Conservation (phyloP, 2,329 filamentous ascomycete genomes). For the Aureobasidium sp. region DNA sequence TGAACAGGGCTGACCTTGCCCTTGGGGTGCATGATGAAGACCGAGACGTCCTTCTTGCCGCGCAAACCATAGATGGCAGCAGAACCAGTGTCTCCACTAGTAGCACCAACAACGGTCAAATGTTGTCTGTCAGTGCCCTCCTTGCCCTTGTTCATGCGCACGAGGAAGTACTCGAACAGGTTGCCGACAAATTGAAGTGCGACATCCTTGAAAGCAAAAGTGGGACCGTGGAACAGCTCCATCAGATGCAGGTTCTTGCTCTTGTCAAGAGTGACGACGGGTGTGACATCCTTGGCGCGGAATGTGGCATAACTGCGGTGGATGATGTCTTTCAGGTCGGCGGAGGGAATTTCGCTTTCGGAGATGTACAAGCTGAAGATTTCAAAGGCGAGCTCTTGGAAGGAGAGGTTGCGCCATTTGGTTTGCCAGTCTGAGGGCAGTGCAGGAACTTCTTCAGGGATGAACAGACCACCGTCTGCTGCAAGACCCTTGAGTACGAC, state of each 20-base stretch:
- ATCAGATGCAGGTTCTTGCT: slow-evolving; percentile 71
- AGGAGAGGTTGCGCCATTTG: slow-evolving; percentile 70
- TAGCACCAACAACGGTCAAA: slow-evolving; percentile 79
- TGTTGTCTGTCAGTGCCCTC: slow-evolving; percentile 64
- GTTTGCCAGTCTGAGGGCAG: slow-evolving; percentile 58
- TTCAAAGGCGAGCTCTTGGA: slow-evolving; percentile 73
- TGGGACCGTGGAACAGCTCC: slow-evolving; percentile 94
- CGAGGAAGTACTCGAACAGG: slow-evolving; percentile 82
- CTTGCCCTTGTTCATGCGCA: slow-evolving; percentile 65
- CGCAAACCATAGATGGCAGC: slow-evolving; percentile 92
- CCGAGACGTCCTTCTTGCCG: slow-evolving; percentile 93
- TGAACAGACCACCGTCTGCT: slow-evolving; percentile 79
- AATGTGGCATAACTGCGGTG: slow-evolving; percentile 84
- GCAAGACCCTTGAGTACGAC: slow-evolving; percentile 86
- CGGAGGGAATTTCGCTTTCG: slow-evolving; percentile 67
- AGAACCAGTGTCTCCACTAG: slow-evolving; percentile 82
- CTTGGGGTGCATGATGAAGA: slow-evolving; percentile 91
- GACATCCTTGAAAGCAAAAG: slow-evolving; percentile 92
- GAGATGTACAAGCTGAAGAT: slow-evolving; percentile 88
- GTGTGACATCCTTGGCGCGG: slow-evolving; percentile 69
- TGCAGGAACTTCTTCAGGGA: slow-evolving; percentile 72
- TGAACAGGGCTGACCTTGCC: slow-evolving; percentile 87
- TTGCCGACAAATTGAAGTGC: slow-evolving; percentile 95
- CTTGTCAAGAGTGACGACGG: slow-evolving; percentile 67
- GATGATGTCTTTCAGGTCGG: slow-evolving; percentile 78